phyloP scores from a whole-genome alignment of 2,329 filamentous ascomycete genomes.

The Pezicula rhizophila region DNA sequence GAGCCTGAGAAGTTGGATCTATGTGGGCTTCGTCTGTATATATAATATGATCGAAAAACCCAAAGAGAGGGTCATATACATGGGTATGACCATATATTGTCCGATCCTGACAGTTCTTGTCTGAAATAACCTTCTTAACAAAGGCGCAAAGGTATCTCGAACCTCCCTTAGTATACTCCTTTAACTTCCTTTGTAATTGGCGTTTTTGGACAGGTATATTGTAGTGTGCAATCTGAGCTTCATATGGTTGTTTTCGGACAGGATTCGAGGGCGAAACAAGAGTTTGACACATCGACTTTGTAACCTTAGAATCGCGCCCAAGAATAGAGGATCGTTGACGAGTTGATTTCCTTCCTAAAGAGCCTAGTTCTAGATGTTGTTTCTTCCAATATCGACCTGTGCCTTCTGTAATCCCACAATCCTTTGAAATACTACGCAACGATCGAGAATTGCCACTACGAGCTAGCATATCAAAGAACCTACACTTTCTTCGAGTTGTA shows the following conservation, averaged over 20 bases:
- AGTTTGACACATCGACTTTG: background rate
- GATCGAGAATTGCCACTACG: too few relatives aligned
- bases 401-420: too few relatives aligned
- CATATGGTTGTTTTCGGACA: background rate
- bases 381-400: too few relatives aligned
- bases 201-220: background rate
- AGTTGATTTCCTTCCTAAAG: too few relatives aligned
- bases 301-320: background rate
- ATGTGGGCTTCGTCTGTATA: background rate
- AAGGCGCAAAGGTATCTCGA: background rate
- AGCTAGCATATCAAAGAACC: background rate
- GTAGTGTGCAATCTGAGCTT: background rate
- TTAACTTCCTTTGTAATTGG: background rate
- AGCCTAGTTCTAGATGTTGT: too few relatives aligned
- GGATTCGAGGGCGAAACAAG: background rate
- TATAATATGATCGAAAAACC: background rate
- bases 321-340: too few relatives aligned
- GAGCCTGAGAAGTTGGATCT: background rate
- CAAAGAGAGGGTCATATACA: background rate
- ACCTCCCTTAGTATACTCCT: background rate
- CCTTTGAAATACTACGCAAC: too few relatives aligned
- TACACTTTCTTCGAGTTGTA: too few relatives aligned
- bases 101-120: background rate
- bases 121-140: background rate
- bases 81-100: background rate